Base-by-base conservation (phyloP, 768 basidiomycete species). In the Asterophora parasitica region DNA sequence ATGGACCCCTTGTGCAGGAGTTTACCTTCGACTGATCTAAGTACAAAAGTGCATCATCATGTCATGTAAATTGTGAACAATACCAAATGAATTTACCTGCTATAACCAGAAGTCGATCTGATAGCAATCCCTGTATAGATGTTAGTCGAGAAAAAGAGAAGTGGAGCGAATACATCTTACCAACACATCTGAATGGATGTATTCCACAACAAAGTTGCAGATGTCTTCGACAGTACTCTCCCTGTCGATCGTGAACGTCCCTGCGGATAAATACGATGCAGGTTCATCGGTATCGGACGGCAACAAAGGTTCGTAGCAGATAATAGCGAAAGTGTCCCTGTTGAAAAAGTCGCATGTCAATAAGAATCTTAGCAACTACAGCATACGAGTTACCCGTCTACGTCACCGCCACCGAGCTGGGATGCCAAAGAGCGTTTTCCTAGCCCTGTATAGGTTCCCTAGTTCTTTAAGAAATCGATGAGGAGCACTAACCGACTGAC, bases 131-230 rank as follows among this genome's bases (percentile, higher is more conserved):
- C 87, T 88, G 46, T 10, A 32, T 32, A 49, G 36, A 32, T 36
- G 46, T 19, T 48, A 32, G 54, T 34, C 13, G 46, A 26, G 15
- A 20, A 11, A n/a, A 11, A 53, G 17, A 30, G 16, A 26, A 13
- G 15, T 36, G 7, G 11, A 15, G 27, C 13, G 32, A 37, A 23
- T 15, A 35, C 17, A 6, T 58, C 75, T 15, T 64, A 88, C 87
- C 74, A 89, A 64, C 35, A 89, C 77, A 57, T 92, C 88, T 0
- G 88, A 88, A 52, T 87, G 76, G 60, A 92, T 88, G 46, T 91
- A 92, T 55, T 92, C 82, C 11, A 89, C 80, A 17, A 92, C 69
- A 55, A 92, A 92, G 48, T 92, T 73, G 51, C 85, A 86, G 11
- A 92, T 80, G 54, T 90, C 86, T 1, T 82, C 70, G 4, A 88